Conservation (phyloP, 179 eudicot species). For the Actinidia chinensis region DNA sequence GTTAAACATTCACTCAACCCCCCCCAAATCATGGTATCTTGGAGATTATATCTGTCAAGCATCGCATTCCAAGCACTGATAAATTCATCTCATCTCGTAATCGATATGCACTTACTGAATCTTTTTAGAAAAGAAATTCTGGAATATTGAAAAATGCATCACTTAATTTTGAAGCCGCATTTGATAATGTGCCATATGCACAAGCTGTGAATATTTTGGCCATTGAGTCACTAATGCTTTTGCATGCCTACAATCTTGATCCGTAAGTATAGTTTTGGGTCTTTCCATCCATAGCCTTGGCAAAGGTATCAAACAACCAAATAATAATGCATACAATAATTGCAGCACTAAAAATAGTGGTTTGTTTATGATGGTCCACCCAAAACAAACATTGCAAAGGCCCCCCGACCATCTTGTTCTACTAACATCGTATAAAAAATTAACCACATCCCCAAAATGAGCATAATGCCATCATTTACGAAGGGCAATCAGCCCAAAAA, state of each 20-base stretch:
- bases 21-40: too few species aligned
- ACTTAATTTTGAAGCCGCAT: conserved; percentile 10
- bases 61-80: conserved; percentile 4
- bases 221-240: background rate
- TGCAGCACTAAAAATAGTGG: background rate
- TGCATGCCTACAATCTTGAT: too few species aligned
- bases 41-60: too few species aligned
- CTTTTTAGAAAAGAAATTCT: background rate
- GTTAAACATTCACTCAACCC: too few species aligned
- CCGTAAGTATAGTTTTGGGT: too few species aligned
- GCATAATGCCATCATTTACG: background rate
- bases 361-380: background rate
- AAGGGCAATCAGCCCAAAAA: background rate
- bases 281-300: conserved; percentile 5
- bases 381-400: background rate
- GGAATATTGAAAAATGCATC: background rate
- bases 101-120: conserved; percentile 6
- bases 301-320: conserved; percentile 26
- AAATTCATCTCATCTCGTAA: conserved; percentile 10
- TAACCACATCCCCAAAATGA: background rate
- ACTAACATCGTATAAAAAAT: background rate
- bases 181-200: conserved; percentile 20
- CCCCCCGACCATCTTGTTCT: background rate
- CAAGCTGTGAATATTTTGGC: conserved; percentile 8
- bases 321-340: background rate